phyloP scores from a whole-genome alignment of 352 stramenopile species.

The Thraustochytrium sp. region DNA sequence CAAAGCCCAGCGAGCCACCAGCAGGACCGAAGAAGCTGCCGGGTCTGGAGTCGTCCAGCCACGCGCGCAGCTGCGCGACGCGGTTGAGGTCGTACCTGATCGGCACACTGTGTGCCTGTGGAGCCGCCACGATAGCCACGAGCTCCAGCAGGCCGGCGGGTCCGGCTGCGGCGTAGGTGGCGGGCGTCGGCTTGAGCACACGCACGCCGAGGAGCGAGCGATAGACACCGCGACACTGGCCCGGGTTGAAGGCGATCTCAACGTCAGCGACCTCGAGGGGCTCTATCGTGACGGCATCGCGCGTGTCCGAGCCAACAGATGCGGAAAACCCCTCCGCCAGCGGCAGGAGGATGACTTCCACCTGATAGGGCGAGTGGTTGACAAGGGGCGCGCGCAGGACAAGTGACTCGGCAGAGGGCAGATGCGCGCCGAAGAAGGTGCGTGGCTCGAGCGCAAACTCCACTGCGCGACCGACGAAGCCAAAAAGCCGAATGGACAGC shows the following conservation, averaged over 20 bases:
- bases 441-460: background rate
- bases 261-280: background rate
- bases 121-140: background rate
- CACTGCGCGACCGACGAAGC: background rate
- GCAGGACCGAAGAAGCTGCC: background rate
- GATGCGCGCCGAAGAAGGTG: background rate
- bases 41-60: background rate
- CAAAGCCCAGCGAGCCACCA: background rate
- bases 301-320: background rate
- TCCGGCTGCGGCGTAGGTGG: background rate
- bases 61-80: background rate
- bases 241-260: background rate
- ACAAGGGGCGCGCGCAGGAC: background rate
- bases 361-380: constrained; percentile 32
- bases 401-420: background rate
- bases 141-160: background rate
- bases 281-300: background rate
- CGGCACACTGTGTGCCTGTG: background rate
- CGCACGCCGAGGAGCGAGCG: background rate
- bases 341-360: background rate
- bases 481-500: background rate
- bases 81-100: background rate
- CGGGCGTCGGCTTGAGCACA: background rate
- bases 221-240: background rate
- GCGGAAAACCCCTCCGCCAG: background rate